Base-by-base conservation (phyloP, 108 stramenopile species). In the Skeletonema marinoi region DNA sequence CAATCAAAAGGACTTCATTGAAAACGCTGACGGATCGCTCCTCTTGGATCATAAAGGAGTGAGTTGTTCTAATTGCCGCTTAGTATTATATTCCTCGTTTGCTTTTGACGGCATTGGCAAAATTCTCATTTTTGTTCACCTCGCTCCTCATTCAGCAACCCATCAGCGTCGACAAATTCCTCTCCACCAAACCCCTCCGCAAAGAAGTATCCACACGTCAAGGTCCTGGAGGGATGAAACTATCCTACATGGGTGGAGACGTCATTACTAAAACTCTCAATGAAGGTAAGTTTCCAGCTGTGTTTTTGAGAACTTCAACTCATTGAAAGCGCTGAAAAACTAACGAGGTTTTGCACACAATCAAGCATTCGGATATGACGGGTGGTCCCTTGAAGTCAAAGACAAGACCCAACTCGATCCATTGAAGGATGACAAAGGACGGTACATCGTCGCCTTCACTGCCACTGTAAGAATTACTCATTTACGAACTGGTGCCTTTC, bases 181-280 rank as follows among this genome's bases (percentile, higher is more conserved):
- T 95, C 1, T 85, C 85, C 32, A 89, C 90, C 8, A 90, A 88
- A 79, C 94, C 94, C 16, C 66, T 95, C 19, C 79, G 83, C 2
- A 59, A 60, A 16, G 94, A 92, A 60, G 66, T 95, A 1, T 81
- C 82, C 42, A 85, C 83, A 19, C 89, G 94, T 2, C 82, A 81
- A n/a, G 94, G 94, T 38, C 94, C 29, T n/a, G 90, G 92, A 3
- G 85, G 85, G 61, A 85, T 71, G 68, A 89, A 92, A 69, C 60
- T 95, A 32, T 87, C 88, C n/a, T 95, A 95, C 58, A 82, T 95
- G 61, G 75, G 83, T 42, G 94, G 94, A 42, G 94, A 95, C 35
- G 83, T 79, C n/a, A 85, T 95, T 2, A 90, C 92, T 11, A 78
- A 90, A 39, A 92, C 89, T 0, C 82, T 95, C 2, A 95, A 95